Evolutionary conservation across 371 early-diverging fungal genomes (phyloP).

Genomic region (Fennellomyces sp.): DNA sequence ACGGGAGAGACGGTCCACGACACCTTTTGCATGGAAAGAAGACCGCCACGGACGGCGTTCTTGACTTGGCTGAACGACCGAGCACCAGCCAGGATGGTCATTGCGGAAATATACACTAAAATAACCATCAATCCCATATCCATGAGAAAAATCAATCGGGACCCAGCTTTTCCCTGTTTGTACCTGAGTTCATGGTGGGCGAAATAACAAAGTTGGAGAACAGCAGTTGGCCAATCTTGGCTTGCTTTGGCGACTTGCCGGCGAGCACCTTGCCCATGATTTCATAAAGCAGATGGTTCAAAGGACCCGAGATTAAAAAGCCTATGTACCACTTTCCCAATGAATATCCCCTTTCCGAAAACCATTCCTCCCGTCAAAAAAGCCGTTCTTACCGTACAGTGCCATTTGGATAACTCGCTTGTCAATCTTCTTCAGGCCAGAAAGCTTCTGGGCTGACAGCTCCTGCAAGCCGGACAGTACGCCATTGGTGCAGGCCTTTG

Average conservation of each 20-base stretch:
- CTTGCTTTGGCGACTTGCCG: conserved; percentile 59
- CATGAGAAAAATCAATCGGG: not conserved
- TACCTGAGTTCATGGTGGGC: conserved; percentile 83
- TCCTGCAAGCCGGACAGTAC: conserved; percentile 79
- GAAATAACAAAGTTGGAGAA: conserved; percentile 73
- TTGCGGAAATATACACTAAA: conserved; percentile 79
- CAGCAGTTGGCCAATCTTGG: conserved; percentile 66
- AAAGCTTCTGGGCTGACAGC: conserved; percentile 70
- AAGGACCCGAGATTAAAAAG: conserved; percentile 69
- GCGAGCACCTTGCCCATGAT: conserved; percentile 66
- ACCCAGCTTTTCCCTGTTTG: conserved; percentile 9
- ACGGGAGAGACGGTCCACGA: conserved; percentile 83
- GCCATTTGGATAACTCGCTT: conserved; percentile 81
- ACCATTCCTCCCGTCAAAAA: not conserved
- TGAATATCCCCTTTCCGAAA: too few relatives aligned
- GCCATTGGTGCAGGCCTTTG: conserved; percentile 83
- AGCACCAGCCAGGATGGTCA: conserved; percentile 81
- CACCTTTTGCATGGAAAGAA: conserved; percentile 79
- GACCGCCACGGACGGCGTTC: conserved; percentile 57
- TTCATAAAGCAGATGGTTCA: conserved; percentile 74
- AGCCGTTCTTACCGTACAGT: conserved; percentile 64
- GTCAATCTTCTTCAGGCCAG: conserved; percentile 64
- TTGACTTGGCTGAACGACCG: conserved; percentile 54
- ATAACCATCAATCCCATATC: not conserved
- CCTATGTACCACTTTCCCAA: too few relatives aligned